Conservation (phyloP, 169 alveolate genomes). For the Plasmodium gonderi region DNA sequence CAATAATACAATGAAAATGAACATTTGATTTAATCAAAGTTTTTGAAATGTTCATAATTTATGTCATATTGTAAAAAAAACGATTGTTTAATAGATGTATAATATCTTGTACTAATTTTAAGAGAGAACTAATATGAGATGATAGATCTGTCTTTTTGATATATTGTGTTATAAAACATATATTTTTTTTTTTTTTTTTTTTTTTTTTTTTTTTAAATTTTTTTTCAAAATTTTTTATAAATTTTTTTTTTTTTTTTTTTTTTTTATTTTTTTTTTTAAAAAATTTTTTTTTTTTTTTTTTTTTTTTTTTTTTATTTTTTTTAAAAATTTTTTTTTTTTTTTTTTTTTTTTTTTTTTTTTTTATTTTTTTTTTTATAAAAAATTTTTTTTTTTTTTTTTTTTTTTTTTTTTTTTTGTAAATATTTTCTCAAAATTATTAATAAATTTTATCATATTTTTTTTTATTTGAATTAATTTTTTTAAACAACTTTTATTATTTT, state of each 20-base stretch:
- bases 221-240: slow-evolving; percentile 21
- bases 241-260: slow-evolving; percentile 22
- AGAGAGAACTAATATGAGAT: not conserved
- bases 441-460: slow-evolving; percentile 23
- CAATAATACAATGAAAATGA: too few relatives aligned
- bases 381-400: not conserved
- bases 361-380: not conserved
- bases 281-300: not conserved
- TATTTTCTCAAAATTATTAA: slow-evolving; percentile 38
- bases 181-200: too few relatives aligned
- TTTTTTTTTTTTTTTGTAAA: slow-evolving; percentile 8
- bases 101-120: not conserved
- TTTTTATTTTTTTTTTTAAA: slow-evolving; percentile 14
- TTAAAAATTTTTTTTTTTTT: not conserved
- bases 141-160: not conserved
- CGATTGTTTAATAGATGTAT: not conserved
- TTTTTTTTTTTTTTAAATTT: slow-evolving; percentile 12
- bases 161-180: not conserved
- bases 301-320: not conserved
- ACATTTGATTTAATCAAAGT: too few relatives aligned
- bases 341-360: too few relatives aligned
- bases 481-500: slow-evolving; percentile 3
- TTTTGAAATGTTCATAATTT: not conserved
- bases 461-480: slow-evolving; percentile 30
- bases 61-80: not conserved